Conservation (phyloP, 2,329 filamentous ascomycete genomes). For the Xylaria polymorpha region DNA sequence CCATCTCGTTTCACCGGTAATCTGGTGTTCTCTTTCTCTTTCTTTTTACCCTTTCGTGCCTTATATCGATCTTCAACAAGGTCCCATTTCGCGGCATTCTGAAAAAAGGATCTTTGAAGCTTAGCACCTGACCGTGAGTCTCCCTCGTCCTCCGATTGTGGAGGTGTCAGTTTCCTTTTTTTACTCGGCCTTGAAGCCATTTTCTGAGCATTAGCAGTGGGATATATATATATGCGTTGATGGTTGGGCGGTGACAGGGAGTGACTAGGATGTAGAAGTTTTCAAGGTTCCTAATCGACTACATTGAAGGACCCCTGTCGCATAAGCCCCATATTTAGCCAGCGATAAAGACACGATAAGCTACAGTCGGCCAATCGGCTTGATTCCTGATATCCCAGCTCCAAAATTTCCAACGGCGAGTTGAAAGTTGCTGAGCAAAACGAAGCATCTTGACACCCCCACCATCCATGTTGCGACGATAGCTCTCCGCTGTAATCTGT, state of each 20-base stretch:
- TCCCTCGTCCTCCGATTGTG: conserved; percentile 60
- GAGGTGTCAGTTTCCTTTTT: conserved; percentile 68
- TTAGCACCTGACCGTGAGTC: conserved; percentile 51
- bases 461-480: conserved; percentile 29
- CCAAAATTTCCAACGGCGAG: conserved; percentile 46
- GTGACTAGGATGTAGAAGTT: conserved; percentile 19
- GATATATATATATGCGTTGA: conserved; percentile 7
- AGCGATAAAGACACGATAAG: conserved; percentile 30
- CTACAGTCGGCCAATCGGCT: conserved; percentile 39
- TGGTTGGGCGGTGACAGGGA: conserved; percentile 1
- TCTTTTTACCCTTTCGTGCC: conserved; percentile 79
- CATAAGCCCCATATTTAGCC: conserved; percentile 26
- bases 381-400: conserved; percentile 40
- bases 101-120: conserved; percentile 74
- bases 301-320: conserved; percentile 35
- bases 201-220: conserved; percentile 8
- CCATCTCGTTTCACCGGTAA: conserved; percentile 90
- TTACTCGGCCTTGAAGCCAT: conserved; percentile 66
- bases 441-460: conserved; percentile 37
- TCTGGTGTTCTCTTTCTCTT: conserved; percentile 75
- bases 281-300: conserved; percentile 28
- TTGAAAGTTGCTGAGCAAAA: conserved; percentile 24
- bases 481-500: conserved; percentile 11
- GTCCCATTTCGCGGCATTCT: conserved; percentile 84
- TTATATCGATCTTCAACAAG: conserved; percentile 84